Percentiles rank a stretch among this genome's conserved stretches.
phyloP scores from a whole-genome alignment of 192 early-diverging fungal species.

The Backusella tuberculispora region DNA sequence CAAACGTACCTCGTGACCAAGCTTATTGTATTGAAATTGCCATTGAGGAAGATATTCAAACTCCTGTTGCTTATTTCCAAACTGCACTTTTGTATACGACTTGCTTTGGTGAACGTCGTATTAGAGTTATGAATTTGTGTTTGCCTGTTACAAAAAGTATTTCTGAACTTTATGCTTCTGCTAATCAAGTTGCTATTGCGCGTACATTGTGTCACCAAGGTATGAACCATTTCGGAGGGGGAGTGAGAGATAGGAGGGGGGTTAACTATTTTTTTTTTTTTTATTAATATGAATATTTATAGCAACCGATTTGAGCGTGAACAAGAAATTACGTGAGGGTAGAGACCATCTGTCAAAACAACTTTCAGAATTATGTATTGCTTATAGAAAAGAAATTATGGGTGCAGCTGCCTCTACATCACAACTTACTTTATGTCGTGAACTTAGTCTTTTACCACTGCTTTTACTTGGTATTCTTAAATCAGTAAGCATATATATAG shows the following conservation, averaged over 20 bases:
- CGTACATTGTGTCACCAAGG: conserved; percentile 46
- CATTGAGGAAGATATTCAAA: conserved; percentile 60
- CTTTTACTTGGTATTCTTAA: conserved; percentile 73
- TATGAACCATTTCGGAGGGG: background rate
- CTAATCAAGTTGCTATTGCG: conserved; percentile 63
- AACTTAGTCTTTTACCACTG: conserved; percentile 75
- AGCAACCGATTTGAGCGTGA: conserved; percentile 77
- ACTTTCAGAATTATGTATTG: conserved; percentile 68
- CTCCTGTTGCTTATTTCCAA: conserved; percentile 64
- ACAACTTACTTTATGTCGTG: conserved; percentile 73
- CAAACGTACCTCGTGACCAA: conserved; percentile 72
- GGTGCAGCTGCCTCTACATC: conserved; percentile 59
- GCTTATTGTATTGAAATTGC: conserved; percentile 63
- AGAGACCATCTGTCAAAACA: conserved; percentile 75
- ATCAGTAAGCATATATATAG: conserved; percentile 49
- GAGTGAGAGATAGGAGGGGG: no score
- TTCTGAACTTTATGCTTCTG: conserved; percentile 56
- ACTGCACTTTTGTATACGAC: conserved; percentile 70
- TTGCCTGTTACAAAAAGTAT: conserved; percentile 62
- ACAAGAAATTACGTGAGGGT: conserved; percentile 79
- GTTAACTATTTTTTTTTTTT: background rate
- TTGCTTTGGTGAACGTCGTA: conserved; percentile 68
- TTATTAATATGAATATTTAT: background rate
- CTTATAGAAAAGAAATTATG: conserved; percentile 73
- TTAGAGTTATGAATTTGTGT: conserved; percentile 66